phyloP scores from a whole-genome alignment of 805 yeast genomes.

The Wickerhamomyces bisporus region DNA sequence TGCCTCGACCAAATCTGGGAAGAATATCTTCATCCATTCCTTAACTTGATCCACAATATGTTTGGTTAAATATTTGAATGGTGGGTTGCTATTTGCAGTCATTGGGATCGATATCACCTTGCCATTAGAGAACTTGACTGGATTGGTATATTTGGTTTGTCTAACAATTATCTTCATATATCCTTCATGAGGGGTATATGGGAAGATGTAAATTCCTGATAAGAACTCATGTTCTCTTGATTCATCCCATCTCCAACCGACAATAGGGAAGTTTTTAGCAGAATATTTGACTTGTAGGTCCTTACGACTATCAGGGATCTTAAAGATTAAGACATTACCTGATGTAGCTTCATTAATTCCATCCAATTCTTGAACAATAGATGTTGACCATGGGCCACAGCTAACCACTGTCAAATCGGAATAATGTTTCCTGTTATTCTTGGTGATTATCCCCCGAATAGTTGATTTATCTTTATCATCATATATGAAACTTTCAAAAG shows the following conservation, averaged over 20 bases:
- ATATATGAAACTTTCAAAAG: slow-evolving; percentile 18
- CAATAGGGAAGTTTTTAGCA: slow-evolving; percentile 26
- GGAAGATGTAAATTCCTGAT: slow-evolving; percentile 33
- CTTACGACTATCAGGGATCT: slow-evolving; percentile 31
- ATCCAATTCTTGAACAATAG: slow-evolving; percentile 20
- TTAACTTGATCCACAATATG: slow-evolving; percentile 24
- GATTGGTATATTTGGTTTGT: slow-evolving; percentile 32
- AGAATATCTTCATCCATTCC: slow-evolving; percentile 12
- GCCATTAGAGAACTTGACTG: slow-evolving; percentile 17
- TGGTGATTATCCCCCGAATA: slow-evolving; percentile 19
- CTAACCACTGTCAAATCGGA: slow-evolving; percentile 16
- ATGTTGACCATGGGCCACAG: slow-evolving; percentile 23
- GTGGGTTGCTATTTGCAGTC: slow-evolving; percentile 21
- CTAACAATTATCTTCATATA: slow-evolving; percentile 31
- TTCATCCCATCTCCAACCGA: slow-evolving; percentile 30
- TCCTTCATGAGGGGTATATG: slow-evolving; percentile 26
- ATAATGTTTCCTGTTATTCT: slow-evolving; percentile 23
- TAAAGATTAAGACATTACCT: slow-evolving; percentile 31
- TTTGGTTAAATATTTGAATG: slow-evolving; percentile 23
- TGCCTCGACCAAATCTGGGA: slow-evolving; percentile 14
- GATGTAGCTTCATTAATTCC: slow-evolving; percentile 33
- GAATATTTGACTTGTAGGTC: slow-evolving; percentile 31
- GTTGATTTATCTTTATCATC: slow-evolving; percentile 8
- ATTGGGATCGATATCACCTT: slow-evolving; percentile 28
- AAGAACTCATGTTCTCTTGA: slow-evolving; percentile 25